phyloP scores from a whole-genome alignment of 1,284 basidiomycete genomes.

The Apiotrichum mycotoxinovorans region DNA sequence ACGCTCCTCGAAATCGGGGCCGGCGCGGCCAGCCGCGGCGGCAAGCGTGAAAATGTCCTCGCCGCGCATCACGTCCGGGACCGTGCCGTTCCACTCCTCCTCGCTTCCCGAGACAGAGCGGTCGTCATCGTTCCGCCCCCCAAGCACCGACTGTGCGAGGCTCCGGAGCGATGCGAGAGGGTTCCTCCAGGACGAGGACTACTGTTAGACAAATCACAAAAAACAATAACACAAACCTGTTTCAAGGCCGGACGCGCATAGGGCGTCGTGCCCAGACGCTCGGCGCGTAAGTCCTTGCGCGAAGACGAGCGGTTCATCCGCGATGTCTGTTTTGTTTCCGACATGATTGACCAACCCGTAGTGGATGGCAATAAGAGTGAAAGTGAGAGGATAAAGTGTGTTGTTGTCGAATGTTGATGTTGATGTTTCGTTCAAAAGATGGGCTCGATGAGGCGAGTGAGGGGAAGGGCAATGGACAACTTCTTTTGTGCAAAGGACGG shows the following conservation, averaged over 20 bases:
- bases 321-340: background rate
- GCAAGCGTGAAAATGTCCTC: conserved; percentile 39
- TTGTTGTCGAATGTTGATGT: background rate
- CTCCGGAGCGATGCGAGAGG: conserved; percentile 15
- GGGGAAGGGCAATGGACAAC: too few species aligned
- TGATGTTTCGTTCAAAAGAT: background rate
- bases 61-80: conserved; percentile 26
- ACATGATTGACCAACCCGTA: background rate
- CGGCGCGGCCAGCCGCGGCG: conserved; percentile 28
- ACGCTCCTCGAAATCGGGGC: conserved; percentile 29
- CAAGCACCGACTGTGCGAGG: conserved; percentile 29
- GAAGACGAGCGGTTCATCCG: conserved; percentile 37
- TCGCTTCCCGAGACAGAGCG: conserved; percentile 42
- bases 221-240: background rate
- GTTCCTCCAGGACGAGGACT: conserved; percentile 8
- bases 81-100: conserved; percentile 41
- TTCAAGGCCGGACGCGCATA: conserved; percentile 17
- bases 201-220: background rate
- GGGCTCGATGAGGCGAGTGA: background rate
- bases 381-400: background rate
- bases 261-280: conserved; percentile 30
- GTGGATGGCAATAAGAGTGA: too few species aligned
- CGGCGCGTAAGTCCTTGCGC: conserved; percentile 27
- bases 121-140: conserved; percentile 21
- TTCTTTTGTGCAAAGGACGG: background rate